Percentiles rank a stretch among this genome's conserved stretches.
Conservation (phyloP, 352 stramenopile species). For the Globisporangium radiosum region DNA sequence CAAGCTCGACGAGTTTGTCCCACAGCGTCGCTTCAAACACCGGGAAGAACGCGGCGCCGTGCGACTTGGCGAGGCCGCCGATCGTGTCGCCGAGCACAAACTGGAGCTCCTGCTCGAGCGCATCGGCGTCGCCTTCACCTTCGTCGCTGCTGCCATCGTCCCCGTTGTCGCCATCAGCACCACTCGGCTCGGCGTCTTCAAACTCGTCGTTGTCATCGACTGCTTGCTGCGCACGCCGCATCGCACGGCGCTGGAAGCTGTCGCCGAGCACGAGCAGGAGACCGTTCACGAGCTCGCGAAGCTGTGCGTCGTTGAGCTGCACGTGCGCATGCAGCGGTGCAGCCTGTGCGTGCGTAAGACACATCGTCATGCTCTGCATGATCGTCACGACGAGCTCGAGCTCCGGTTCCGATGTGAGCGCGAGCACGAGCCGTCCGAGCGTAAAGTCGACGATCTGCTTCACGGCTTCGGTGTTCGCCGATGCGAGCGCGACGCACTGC, state of each 20-base stretch:
- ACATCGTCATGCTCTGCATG: slow-evolving; percentile 83
- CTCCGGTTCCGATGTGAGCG: slow-evolving; percentile 74
- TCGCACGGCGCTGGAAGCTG: slow-evolving; percentile 71
- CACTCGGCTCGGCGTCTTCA: slow-evolving; percentile 1
- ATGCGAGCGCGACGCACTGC: slow-evolving; percentile 58
- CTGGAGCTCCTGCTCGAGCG: slow-evolving; percentile 65
- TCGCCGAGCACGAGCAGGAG: slow-evolving; percentile 71
- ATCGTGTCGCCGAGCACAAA: slow-evolving; percentile 78
- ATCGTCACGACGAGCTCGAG: slow-evolving; percentile 81
- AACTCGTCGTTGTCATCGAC: slow-evolving; percentile 16
- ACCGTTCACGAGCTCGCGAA: slow-evolving; percentile 63
- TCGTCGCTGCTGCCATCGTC: slow-evolving; percentile 36
- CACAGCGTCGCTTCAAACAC: slow-evolving; percentile 70
- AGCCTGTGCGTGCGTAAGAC: slow-evolving; percentile 39
- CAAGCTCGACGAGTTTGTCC: slow-evolving; percentile 72
- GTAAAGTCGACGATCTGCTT: slow-evolving; percentile 86
- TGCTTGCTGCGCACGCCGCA: slow-evolving; percentile 30
- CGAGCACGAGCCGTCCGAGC: slow-evolving; percentile 67
- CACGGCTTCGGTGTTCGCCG: slow-evolving; percentile 38
- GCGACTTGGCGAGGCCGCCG: slow-evolving; percentile 62
- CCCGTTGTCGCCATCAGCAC: neutral
- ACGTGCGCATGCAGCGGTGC: slow-evolving; percentile 24
- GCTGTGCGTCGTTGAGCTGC: slow-evolving; percentile 65
- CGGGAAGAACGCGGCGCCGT: slow-evolving; percentile 58
- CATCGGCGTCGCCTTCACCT: slow-evolving; percentile 41